Conservation (phyloP, 2,329 filamentous ascomycete genomes). For the Plectosphaerella plurivora region DNA sequence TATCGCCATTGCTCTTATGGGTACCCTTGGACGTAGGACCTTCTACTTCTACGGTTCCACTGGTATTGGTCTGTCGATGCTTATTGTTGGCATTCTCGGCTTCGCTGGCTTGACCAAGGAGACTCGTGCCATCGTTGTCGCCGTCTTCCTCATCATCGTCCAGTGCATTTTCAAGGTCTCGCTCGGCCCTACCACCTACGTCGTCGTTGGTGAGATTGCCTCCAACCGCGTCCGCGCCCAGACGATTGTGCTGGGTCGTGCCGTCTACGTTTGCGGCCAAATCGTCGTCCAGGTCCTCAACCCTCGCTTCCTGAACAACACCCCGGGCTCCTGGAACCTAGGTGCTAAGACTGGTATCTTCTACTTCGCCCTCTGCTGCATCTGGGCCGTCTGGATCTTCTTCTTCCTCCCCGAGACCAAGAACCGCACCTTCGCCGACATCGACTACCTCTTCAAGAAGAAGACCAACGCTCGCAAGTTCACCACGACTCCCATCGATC, state of each 20-base stretch:
- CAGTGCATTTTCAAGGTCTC: slow-evolving; percentile 38
- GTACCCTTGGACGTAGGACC: slow-evolving; percentile 29
- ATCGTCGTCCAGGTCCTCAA: slow-evolving; percentile 33
- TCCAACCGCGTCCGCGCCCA: slow-evolving; percentile 38
- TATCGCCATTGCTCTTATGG: slow-evolving; percentile 32
- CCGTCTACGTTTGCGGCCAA: slow-evolving; percentile 35
- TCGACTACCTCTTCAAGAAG: slow-evolving; percentile 41
- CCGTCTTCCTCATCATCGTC: slow-evolving; percentile 31
- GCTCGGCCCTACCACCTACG: slow-evolving; percentile 37
- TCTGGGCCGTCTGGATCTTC: slow-evolving; percentile 36
- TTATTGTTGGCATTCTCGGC: slow-evolving; percentile 34
- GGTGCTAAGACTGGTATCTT: slow-evolving; percentile 33
- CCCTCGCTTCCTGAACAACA: slow-evolving; percentile 28
- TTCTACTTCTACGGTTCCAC: slow-evolving; percentile 36
- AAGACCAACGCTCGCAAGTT: slow-evolving; percentile 24
- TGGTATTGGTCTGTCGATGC: slow-evolving; percentile 31
- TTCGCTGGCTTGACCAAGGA: slow-evolving; percentile 17
- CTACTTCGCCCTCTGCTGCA: slow-evolving; percentile 34
- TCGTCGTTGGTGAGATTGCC: slow-evolving; percentile 39
- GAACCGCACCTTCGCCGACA: slow-evolving; percentile 39
- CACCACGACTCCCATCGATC: slow-evolving; percentile 17
- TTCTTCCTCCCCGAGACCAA: slow-evolving; percentile 41
- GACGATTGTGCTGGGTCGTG: slow-evolving; percentile 38
- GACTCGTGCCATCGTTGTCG: slow-evolving; percentile 25
- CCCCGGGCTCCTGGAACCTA: slow-evolving; percentile 22